A percentile compares a stretch with the other conserved stretches of the same genome.
Evolutionary conservation across 306 rosid species (phyloP).

Genomic region (Rosa chinensis): DNA sequence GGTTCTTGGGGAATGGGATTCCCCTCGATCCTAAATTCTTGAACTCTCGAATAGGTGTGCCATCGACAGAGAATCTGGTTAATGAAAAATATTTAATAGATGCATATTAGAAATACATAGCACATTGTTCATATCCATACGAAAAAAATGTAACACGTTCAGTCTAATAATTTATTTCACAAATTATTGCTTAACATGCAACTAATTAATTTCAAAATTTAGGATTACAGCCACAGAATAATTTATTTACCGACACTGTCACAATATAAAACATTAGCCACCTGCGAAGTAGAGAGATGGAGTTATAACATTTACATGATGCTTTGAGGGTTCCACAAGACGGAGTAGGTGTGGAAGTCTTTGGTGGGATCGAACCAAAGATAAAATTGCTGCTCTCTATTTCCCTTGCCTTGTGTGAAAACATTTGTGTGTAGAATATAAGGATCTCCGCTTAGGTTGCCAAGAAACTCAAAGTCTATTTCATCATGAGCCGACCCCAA

Average conservation of each 20-base stretch:
- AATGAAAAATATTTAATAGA: background rate
- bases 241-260: too few species aligned
- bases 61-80: slow-evolving; percentile 54
- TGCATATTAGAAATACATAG: background rate
- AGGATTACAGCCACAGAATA: too few species aligned
- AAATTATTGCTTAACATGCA: too few species aligned
- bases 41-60: slow-evolving; percentile 62
- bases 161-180: too few species aligned
- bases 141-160: too few species aligned
- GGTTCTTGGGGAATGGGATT: slow-evolving; percentile 45
- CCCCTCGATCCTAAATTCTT: slow-evolving; percentile 63
- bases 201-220: too few species aligned
- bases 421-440: slow-evolving; percentile 63
- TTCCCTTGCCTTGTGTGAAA: slow-evolving; percentile 55
- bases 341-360: slow-evolving; percentile 67
- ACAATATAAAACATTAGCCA: background rate
- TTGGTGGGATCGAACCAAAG: slow-evolving; percentile 75
- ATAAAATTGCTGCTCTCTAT: slow-evolving; percentile 60
- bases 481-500: slow-evolving; percentile 56
- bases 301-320: slow-evolving; percentile 42
- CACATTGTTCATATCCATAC: too few species aligned
- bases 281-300: background rate
- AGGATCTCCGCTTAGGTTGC: slow-evolving; percentile 66
- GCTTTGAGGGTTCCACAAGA: slow-evolving; percentile 64
- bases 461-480: slow-evolving; percentile 68